Evolutionary conservation across 2,329 filamentous ascomycete genomes (phyloP), one percentile per base, ranked within the genome.

Genomic region (Colletotrichum orchidophilum): DNA sequence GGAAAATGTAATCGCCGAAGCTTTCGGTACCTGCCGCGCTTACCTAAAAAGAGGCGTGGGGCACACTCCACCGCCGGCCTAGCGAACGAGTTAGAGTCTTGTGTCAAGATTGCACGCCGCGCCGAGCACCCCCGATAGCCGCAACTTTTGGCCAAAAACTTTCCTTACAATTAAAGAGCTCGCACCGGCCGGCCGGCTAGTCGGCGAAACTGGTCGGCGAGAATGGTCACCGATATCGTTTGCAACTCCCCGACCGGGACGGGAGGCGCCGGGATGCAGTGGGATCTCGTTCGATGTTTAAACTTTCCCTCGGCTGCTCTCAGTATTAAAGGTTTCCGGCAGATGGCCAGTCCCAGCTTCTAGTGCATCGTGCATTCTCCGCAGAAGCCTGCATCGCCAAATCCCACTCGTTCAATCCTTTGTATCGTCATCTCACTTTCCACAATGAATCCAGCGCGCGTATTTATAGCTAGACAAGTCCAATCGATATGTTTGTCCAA

Each of bases 121-220:
- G 12, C 57, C 60, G 60, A 63, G 39, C 24, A n/a, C 39, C 49
- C 21, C 60, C 60, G 60, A 63, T 8, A 63, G 60, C 60, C 60
- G 60, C 11, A 15, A 29, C 15, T 13, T 9, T 60, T 8, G 4
- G 8, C 12, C 9, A 12, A 13, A 60, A 60, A 29, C 18, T 50
- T 50, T 26, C 5, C 11, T 29, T 9, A n/a, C 29, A 8, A 24
- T 26, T 18, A 21, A 11, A 46, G 39, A 46, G 39, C 39, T n/a
- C 49, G 21, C 49, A 24, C 54, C n/a, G 26, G n/a, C 13, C 15
- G 54, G 55, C 21, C 33, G 35, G 35, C 57, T 29, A 4, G 24
- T 59, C 35, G 29, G 54, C 15, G 33, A 8, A 15, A n/a, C 18
- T 29, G 21, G 35, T 59, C 54, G 49, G 27, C 65, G 15, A 54